Evolutionary conservation across 2,329 filamentous ascomycete species (phyloP).

Genomic region (Ceratocystis huliohia): DNA sequence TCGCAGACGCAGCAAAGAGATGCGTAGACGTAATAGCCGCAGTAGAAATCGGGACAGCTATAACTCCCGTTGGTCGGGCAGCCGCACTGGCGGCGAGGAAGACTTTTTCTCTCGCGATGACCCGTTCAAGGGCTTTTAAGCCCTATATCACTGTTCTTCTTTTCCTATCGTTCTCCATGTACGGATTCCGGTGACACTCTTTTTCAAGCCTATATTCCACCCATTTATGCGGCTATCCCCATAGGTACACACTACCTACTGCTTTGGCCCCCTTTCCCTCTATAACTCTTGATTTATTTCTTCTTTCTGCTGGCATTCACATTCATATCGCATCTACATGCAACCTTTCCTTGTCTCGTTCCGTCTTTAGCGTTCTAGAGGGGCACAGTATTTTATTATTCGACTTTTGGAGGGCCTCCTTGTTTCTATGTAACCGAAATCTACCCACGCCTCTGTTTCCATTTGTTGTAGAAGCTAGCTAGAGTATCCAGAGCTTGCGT

Average conservation of each 20-base stretch:
- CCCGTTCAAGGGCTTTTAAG: conserved; percentile 48
- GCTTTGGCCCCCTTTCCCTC: background rate
- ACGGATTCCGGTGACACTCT: background rate
- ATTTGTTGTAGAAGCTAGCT: conserved; percentile 1
- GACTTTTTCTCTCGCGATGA: conserved; percentile 45
- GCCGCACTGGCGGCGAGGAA: conserved; percentile 35
- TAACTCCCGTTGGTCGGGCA: conserved; percentile 28
- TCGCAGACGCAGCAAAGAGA: conserved; percentile 44
- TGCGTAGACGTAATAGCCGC: conserved; percentile 40
- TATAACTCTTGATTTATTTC: conserved; percentile 1
- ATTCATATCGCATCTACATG: background rate
- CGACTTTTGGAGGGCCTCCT: too few species aligned
- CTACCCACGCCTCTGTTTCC: background rate
- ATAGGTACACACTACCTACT: background rate
- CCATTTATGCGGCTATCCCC: background rate
- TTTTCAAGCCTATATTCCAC: background rate
- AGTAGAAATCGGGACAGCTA: conserved; percentile 43
- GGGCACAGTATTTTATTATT: too few species aligned
- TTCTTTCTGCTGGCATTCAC: background rate
- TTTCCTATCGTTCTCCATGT: too few species aligned
- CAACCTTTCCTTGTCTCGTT: conserved; percentile 3
- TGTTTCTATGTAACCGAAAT: too few species aligned
- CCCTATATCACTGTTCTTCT: too few species aligned
- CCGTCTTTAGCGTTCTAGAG: conserved; percentile 1
- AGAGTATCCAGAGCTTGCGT: background rate